Evolutionary conservation across 116 monocot genomes (phyloP).

Genomic region (Papilionanthe hybrid): DNA sequence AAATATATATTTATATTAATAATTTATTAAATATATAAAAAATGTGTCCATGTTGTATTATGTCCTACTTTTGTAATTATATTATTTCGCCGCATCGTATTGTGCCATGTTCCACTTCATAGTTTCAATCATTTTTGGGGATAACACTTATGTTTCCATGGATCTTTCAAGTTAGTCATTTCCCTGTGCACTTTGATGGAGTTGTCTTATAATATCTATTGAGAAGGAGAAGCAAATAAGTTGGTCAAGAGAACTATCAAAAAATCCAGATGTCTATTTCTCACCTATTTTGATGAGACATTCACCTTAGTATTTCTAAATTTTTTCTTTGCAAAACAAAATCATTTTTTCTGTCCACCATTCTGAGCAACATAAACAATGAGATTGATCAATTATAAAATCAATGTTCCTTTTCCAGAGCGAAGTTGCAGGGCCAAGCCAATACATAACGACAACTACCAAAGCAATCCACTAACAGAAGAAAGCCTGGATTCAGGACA

Average conservation of each 20-base stretch:
- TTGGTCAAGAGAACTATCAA: neutral
- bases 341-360: neutral
- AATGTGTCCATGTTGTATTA: too few relatives aligned
- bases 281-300: neutral
- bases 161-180: neutral
- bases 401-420: neutral
- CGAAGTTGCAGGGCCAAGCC: neutral
- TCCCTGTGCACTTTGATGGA: neutral
- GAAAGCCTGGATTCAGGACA: neutral
- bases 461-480: neutral
- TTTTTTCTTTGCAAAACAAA: neutral
- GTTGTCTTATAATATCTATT: neutral
- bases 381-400: neutral
- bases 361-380: neutral
- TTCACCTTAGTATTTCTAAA: neutral
- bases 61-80: too few relatives aligned
- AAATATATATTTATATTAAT: too few relatives aligned
- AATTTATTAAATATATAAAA: too few relatives aligned
- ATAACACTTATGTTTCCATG: too few relatives aligned
- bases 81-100: too few relatives aligned
- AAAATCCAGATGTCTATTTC: neutral
- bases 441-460: neutral
- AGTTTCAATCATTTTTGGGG: too few relatives aligned
- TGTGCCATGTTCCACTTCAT: too few relatives aligned
- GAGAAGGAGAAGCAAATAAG: neutral